A percentile compares a stretch with the other conserved stretches of the same genome.
phyloP scores from a whole-genome alignment of 805 yeast species.

The Candida sakaeoensis region DNA sequence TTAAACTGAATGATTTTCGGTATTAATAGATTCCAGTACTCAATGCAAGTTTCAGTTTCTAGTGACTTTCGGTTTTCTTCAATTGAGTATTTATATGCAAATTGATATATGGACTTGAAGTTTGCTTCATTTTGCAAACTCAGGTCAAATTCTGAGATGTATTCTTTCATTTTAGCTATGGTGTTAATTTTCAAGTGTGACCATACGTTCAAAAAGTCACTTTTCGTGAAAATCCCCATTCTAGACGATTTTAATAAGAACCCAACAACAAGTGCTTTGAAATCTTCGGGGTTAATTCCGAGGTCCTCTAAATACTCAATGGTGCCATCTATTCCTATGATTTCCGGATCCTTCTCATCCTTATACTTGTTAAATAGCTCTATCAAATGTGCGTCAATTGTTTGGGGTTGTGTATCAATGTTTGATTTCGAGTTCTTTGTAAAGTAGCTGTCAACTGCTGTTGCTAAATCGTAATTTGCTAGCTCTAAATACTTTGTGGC shows the following conservation, averaged over 20 bases:
- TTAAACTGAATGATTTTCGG: slow-evolving; percentile 11
- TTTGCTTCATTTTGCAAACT: slow-evolving; percentile 7
- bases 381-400: slow-evolving; percentile 16
- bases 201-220: slow-evolving; percentile 62
- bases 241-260: slow-evolving; percentile 63
- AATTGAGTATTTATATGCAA: slow-evolving; percentile 62
- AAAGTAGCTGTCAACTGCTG: slow-evolving; percentile 30
- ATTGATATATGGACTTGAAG: slow-evolving; percentile 61
- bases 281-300: slow-evolving; percentile 70
- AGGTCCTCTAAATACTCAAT: slow-evolving; percentile 62
- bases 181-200: slow-evolving; percentile 24
- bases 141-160: slow-evolving; percentile 15
- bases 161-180: slow-evolving; percentile 45
- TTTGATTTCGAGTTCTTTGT: slow-evolving; percentile 4
- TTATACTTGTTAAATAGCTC: slow-evolving; percentile 32
- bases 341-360: slow-evolving; percentile 25
- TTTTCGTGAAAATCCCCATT: slow-evolving; percentile 57
- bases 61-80: slow-evolving; percentile 57
- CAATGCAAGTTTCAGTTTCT: slow-evolving; percentile 57
- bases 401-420: background rate
- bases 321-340: slow-evolving; percentile 78
- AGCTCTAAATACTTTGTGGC: slow-evolving; percentile 36
- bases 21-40: slow-evolving; percentile 75
- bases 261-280: slow-evolving; percentile 65
- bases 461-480: slow-evolving; percentile 25